These are phyloP conservation scores for Lasiodiplodia gonubiensis DNA, from an alignment of 2,329 filamentous ascomycete species.

Conservation along the genomic window DNA sequence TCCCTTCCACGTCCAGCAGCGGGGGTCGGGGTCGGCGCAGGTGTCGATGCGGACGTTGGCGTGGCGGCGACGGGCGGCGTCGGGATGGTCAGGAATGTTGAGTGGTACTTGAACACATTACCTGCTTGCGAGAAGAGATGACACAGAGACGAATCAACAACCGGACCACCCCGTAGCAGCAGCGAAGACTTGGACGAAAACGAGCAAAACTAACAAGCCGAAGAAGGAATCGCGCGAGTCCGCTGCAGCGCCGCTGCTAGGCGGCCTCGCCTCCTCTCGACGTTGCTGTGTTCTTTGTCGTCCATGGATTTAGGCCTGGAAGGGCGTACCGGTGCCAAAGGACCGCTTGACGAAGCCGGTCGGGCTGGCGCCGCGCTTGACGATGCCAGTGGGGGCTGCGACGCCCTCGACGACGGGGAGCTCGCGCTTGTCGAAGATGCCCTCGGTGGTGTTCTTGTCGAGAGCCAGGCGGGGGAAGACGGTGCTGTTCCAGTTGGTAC, in stretches of 20 bases:
- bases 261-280: background rate
- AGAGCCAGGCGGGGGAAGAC: slow-evolving; percentile 14
- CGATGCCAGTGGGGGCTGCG: slow-evolving; percentile 5
- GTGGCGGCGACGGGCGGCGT: background rate
- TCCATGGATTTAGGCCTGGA: slow-evolving; percentile 16
- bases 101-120: background rate
- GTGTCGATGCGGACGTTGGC: background rate
- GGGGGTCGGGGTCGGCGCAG: background rate
- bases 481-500: background rate
- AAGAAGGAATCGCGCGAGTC: slow-evolving; percentile 10
- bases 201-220: slow-evolving; percentile 13
- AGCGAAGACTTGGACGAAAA: slow-evolving; percentile 6
- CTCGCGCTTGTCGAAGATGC: slow-evolving; percentile 24
- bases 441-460: slow-evolving; percentile 19
- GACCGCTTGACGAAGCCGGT: slow-evolving; percentile 27
- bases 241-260: background rate
- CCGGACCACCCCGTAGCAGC: background rate
- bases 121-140: background rate
- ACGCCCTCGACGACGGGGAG: slow-evolving; percentile 9
- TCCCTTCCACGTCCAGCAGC: background rate
- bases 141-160: slow-evolving; percentile 4
- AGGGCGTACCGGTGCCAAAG: slow-evolving; percentile 23
- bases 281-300: background rate
- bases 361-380: slow-evolving; percentile 16
- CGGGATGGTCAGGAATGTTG: slow-evolving; percentile 13